Evolutionary conservation across 1,139 yeast species (phyloP), one percentile per base, ranked within the genome.

Genomic region (Hyphopichia wangnamkhiaoensis): DNA sequence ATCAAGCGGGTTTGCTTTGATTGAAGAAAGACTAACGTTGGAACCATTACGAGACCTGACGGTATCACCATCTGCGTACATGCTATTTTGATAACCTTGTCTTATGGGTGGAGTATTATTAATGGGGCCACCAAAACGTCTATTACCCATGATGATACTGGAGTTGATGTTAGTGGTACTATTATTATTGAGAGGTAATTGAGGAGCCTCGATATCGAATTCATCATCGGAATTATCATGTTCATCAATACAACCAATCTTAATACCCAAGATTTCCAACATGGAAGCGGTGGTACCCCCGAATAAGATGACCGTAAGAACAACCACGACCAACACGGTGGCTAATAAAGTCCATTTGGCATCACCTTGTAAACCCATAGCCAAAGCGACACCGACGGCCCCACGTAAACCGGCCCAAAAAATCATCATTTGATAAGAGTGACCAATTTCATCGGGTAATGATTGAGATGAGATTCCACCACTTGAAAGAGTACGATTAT

Each of bases 391-490:
- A 49, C 99, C 99, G 26, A 94, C 99, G 1, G 99, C 99, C 43
- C 99, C 99, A 56, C 99, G 76, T 43, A 94, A 72, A 5, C 99
- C 99, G 1, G 98, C 98, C 99, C 99, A 94, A 63, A 94, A 94
- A 35, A 94, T 88, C 98, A 94, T 93, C 89, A 91, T 89, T 65
- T 94, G 98, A 61, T 94, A 94, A 43, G 87, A 89, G 52, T 89
- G 94, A 17, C 96, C 93, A 44, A 94, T 90, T 63, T 91, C 98
- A 52, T 91, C 97, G 1, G 87, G 85, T n/a, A 73, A 65, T 5
- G 76, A 59, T 27, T 68, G 65, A 5, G 62, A 54, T 1, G 71
- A 53, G 28, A 73, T 61, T 13, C 74, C 75, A 19, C 74, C 76
- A 37, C 61, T 58, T 35, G 68, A 46, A 17, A 68, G 65, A 16